phyloP scores from a whole-genome alignment of 2,329 filamentous ascomycete species.

The Neonectria magnoliae region DNA sequence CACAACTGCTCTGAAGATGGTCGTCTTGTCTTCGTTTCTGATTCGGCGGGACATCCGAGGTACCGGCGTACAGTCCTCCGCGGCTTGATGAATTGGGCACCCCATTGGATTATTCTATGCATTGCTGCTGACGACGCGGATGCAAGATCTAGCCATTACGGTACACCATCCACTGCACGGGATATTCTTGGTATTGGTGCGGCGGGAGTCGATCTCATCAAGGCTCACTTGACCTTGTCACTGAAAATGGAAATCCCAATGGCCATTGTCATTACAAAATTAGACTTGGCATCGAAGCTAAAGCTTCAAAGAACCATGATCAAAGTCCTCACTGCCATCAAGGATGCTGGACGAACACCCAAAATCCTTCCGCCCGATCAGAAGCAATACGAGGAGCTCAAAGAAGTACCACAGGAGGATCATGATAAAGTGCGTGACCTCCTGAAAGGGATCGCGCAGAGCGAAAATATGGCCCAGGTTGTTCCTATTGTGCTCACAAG shows the following conservation, averaged over 20 bases:
- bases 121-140: slow-evolving; percentile 82
- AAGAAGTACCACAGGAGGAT: slow-evolving; percentile 66
- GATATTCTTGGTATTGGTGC: slow-evolving; percentile 62
- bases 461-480: slow-evolving; percentile 56
- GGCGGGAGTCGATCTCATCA: slow-evolving; percentile 74
- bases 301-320: slow-evolving; percentile 76
- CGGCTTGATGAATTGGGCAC: slow-evolving; percentile 93
- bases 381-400: slow-evolving; percentile 60
- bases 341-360: slow-evolving; percentile 77
- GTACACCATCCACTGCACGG: slow-evolving; percentile 59
- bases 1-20: slow-evolving; percentile 80
- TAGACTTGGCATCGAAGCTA: slow-evolving; percentile 82
- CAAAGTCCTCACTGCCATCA: slow-evolving; percentile 80
- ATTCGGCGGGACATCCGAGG: slow-evolving; percentile 90
- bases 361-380: slow-evolving; percentile 73
- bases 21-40: slow-evolving; percentile 86
- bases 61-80: slow-evolving; percentile 90
- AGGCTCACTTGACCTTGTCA: slow-evolving; percentile 86
- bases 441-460: slow-evolving; percentile 60
- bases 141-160: slow-evolving; percentile 39
- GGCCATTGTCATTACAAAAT: slow-evolving; percentile 87
- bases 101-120: slow-evolving; percentile 92
- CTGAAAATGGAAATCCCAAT: slow-evolving; percentile 82
- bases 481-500: slow-evolving; percentile 92
- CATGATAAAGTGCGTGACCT: slow-evolving; percentile 66